Evolutionary conservation across 495 filamentous ascomycete species (phyloP).

Genomic region (Parathielavia hyrcaniae): DNA sequence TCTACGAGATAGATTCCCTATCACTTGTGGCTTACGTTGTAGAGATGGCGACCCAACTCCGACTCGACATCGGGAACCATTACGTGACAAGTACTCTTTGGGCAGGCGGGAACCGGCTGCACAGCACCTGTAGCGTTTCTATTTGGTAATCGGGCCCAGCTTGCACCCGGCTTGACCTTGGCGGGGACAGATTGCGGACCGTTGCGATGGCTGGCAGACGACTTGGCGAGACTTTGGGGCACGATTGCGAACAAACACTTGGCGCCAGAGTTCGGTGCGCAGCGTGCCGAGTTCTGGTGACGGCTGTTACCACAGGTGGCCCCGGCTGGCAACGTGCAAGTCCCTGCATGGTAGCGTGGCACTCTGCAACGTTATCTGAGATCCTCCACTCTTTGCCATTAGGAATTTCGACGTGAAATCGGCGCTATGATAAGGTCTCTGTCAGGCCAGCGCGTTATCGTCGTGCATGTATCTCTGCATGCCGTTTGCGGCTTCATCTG

Average conservation of each 20-base stretch:
- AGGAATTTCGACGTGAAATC: conserved; percentile 35
- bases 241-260: neutral
- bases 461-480: conserved; percentile 17
- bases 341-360: conserved; percentile 20
- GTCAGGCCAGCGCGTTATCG: conserved; percentile 20
- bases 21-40: no score
- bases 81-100: conserved; percentile 49
- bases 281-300: neutral
- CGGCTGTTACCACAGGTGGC: conserved; percentile 17
- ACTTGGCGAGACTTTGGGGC: conserved; percentile 1
- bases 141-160: conserved; percentile 42
- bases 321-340: neutral
- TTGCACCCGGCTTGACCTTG: conserved; percentile 3
- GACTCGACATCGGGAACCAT: conserved; percentile 42
- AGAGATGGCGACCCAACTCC: conserved; percentile 16
- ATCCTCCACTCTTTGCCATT: conserved; percentile 35
- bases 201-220: neutral
- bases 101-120: conserved; percentile 30
- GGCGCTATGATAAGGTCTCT: conserved; percentile 30
- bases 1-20: no score
- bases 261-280: neutral
- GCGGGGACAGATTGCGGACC: conserved; percentile 7
- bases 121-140: conserved; percentile 33
- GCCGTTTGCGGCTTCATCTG: conserved; percentile 10
- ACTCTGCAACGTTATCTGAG: conserved; percentile 25